Evolutionary conservation across 306 rosid species (phyloP), one percentile per base, ranked within the genome.

Genomic region (Vachellia pachyceras): DNA sequence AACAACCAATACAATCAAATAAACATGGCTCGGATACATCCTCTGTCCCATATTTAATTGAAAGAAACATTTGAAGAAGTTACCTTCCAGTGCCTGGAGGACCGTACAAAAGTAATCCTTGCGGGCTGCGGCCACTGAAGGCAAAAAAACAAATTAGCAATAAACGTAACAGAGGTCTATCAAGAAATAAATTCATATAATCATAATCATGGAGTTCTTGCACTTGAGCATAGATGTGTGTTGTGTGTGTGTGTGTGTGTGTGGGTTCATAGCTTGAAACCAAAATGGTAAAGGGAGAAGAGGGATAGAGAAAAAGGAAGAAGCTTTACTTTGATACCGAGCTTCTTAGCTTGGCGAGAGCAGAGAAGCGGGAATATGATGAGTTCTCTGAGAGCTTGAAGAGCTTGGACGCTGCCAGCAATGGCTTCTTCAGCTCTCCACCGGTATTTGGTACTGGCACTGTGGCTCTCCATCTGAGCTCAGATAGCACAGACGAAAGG

Each of bases 41-140:
- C 80, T 33, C 11, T 57, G 12, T 58, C n/a, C 39, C 52, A n/a
- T 49, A 14, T 22, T 60, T 7, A 72, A 63, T 39, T 22, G 69
- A 58, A 49, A 1, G 52, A 17, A 17, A 15, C 39, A 35, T 54
- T 42, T 58, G 41, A 52, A 55, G 72, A 81, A 18, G 36, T 17
- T 76, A 94, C 98, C 97, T 95, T 95, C 79, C 97, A 1, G 97
- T 93, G 79, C 99, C 93, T 9, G 97, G 99, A 80, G 97, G 97
- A 68, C 99, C 99, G 12, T 95, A 89, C 68, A 95, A 83, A 50
- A 93, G 89, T 85, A 95, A 85, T 47, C 99, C 97, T 42, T 95
- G 87, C 8, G 95, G 92, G 94, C 95, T 95, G 87, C 8, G 95
- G 92, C 95, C 95, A 95, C 97, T 93, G 89, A 75, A 86, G 83